Percentiles rank a stretch among this genome's conserved stretches.
These are phyloP conservation scores for Nakazawaea pomicola DNA, from an alignment of 805 yeast species.

Conservation along the genomic window DNA sequence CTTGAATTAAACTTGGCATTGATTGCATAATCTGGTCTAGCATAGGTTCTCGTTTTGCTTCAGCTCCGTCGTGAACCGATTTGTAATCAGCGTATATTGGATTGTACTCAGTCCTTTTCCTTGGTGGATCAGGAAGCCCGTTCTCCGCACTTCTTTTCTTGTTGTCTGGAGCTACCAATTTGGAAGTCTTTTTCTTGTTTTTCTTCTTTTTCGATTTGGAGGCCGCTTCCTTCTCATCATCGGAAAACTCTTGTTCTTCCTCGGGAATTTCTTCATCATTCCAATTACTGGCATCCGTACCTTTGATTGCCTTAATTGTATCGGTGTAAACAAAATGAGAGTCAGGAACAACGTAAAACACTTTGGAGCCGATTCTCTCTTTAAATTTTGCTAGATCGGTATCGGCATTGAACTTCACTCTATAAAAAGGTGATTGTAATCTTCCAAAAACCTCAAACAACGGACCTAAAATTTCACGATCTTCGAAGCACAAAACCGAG, in stretches of 20 bases:
- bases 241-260: constrained; percentile 92
- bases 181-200: constrained; percentile 42
- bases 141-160: constrained; percentile 14
- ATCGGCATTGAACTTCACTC: constrained; percentile 58
- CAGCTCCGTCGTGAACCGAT: constrained; percentile 1
- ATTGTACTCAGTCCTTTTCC: constrained; percentile 5
- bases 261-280: constrained; percentile 92
- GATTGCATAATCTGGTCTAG: background rate
- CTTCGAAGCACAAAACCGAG: constrained; percentile 73
- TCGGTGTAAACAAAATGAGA: constrained; percentile 79
- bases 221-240: constrained; percentile 83
- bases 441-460: constrained; percentile 89
- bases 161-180: constrained; percentile 10
- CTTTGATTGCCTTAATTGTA: constrained; percentile 62
- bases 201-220: constrained; percentile 61
- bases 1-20: background rate
- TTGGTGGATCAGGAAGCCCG: constrained; percentile 1
- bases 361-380: constrained; percentile 48
- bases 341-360: constrained; percentile 73
- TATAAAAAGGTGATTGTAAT: constrained; percentile 72
- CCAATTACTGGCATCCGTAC: constrained; percentile 92
- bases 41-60: background rate
- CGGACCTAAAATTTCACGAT: constrained; percentile 66
- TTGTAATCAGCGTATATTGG: constrained; percentile 7
- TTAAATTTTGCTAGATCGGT: constrained; percentile 45